Evolutionary conservation across 2,329 filamentous ascomycete species (phyloP), one percentile per base, ranked within the genome.

Genomic region (Mariannaea elegans): DNA sequence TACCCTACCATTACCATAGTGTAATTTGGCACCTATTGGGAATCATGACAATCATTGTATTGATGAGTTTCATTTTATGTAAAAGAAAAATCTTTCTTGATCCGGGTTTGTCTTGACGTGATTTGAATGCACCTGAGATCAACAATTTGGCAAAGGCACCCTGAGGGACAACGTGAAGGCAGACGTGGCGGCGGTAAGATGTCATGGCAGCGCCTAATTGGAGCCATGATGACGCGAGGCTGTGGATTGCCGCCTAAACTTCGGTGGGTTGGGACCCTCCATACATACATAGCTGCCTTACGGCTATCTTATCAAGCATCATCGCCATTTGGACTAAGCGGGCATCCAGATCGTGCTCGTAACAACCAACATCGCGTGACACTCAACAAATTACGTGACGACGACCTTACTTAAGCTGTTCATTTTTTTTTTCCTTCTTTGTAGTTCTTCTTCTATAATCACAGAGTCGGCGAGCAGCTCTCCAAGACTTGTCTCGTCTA

Each of bases 231-330:
- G 57, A 56, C 44, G 53, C 42, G 56, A 52, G 49, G 58, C 53
- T 48, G 58, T 41, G 54, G 45, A 51, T 45, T 56, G 54, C 51
- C 66, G 65, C 68, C 49, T 67, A 71, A 69, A 71, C 60, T 29
- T 63, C 66, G 65, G 67, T 63, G 62, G 29, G 58, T 56, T 60
- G 49, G 55, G 57, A 59, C 53, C 44, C 32, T 36, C 12, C 14
- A 36, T 5, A 5, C 32, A 5, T 36, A 10, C 32, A 13, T 60
- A 19, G 68, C 61, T 70, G 65, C 68, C 66, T 71, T 70, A 71
- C 61, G 65, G 58, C 49, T 66, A 71, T 71, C 68, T 71, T 71
- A 71, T 71, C 68, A 67, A 71, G 67, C 68, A 71, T 71, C 68
- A 65, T 71, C 64, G 56, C 62, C 67, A 66, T 68, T 67, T 66